Percentiles rank a stretch among this genome's conserved stretches.
These are phyloP conservation scores for Pyrus bretschneideri DNA, from an alignment of 306 rosid genomes.

Conservation along the genomic window DNA sequence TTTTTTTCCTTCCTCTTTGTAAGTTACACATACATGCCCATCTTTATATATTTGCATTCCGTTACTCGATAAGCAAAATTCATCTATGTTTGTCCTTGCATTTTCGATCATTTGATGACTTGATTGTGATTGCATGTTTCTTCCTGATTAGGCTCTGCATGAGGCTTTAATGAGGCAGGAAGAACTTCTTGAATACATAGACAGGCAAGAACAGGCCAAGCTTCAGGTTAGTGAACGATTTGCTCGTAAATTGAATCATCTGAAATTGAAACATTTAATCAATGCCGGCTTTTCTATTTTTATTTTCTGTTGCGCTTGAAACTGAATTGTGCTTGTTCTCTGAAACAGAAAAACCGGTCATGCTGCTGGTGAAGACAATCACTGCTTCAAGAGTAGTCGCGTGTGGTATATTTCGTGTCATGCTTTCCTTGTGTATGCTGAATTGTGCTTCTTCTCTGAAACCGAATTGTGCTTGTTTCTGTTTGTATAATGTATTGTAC, in stretches of 20 bases:
- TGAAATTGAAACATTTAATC: neutral
- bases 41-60: too few relatives aligned
- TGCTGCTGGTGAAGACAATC: slow-evolving; percentile 58
- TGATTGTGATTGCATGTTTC: slow-evolving; percentile 9
- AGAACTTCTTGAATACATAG: slow-evolving; percentile 82
- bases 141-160: slow-evolving; percentile 54
- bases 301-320: neutral
- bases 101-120: neutral
- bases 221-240: slow-evolving; percentile 33
- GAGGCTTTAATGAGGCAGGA: slow-evolving; percentile 84
- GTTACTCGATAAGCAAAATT: neutral
- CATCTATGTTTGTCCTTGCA: neutral
- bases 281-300: neutral
- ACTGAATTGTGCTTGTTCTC: slow-evolving; percentile 14
- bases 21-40: too few relatives aligned
- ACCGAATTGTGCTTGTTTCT: neutral
- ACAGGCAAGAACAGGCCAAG: slow-evolving; percentile 49
- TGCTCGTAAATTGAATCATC: neutral
- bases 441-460: too few relatives aligned
- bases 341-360: slow-evolving; percentile 45
- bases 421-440: neutral
- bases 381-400: slow-evolving; percentile 26
- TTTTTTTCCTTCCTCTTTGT: too few relatives aligned
- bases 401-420: neutral
- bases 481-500: neutral